Evolutionary conservation across 2,329 filamentous ascomycete species (phyloP), one percentile per base, ranked within the genome.

Genomic region (Pleomassaria siparia): DNA sequence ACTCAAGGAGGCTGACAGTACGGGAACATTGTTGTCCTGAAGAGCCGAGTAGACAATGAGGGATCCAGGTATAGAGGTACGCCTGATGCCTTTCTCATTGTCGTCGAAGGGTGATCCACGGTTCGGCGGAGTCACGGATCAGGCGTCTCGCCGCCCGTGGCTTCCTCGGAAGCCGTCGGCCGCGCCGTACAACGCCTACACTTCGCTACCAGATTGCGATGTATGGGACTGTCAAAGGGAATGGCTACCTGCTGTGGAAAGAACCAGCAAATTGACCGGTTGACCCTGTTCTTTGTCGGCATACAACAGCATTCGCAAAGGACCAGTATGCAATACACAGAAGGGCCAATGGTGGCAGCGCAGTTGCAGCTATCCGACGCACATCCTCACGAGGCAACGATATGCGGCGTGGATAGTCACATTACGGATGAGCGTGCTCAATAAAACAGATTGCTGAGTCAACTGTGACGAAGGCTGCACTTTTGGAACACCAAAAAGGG

Each of bases 121-220:
- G 50, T 54, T 50, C 48, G 33, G 40, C 40, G 41, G n/a, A n/a
- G 37, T 29, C 25, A 53, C 46, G 46, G 49, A 53, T 47, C 37
- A 51, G 47, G 49, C 46, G 30, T 43, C 20, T 44, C 51, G 35
- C 32, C 41, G 33, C 45, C n/a, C 46, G 43, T 43, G 46, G 43
- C 40, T 50, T 43, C 41, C 37, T 47, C 55, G 60, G 45, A 60
- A 58, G 54, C 51, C 51, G 63, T 67, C 64, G 62, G 62, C 60
- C 59, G 60, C 57, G 36, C 63, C 56, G 63, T 63, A 58, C 59
- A 47, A 66, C 60, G 52, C 59, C 54, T 60, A 52, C 54, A 43
- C 41, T 53, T 67, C 62, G 66, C 57, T 68, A 69, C 64, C 63
- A 40, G 47, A 33, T 13, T 50, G 46, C 25, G 29, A 29, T 35